Conservation (phyloP, 2,329 filamentous ascomycete species). For the Monilinia fructicola region DNA sequence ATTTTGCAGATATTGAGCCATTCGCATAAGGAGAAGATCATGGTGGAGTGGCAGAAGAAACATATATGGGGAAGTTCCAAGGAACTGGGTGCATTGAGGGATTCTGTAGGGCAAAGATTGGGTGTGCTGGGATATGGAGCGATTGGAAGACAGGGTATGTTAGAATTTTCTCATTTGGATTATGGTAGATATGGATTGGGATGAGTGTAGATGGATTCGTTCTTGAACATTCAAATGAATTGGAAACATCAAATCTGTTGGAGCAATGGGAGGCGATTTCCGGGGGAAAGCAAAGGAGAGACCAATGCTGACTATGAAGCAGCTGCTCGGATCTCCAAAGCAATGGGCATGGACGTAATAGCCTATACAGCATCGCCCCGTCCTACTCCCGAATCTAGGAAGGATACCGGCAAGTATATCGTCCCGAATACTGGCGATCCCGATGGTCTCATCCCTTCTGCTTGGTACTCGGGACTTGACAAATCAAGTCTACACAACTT, state of each 20-base stretch:
- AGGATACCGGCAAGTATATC: slow-evolving; percentile 57
- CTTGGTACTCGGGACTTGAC: slow-evolving; percentile 43
- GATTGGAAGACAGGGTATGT: slow-evolving; percentile 46
- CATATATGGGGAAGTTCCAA: slow-evolving; percentile 50
- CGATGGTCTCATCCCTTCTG: slow-evolving; percentile 41
- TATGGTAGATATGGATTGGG: neutral
- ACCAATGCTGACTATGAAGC: slow-evolving; percentile 17
- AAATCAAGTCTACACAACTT: slow-evolving; percentile 41
- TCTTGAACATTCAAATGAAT: neutral
- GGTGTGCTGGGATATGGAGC: slow-evolving; percentile 49
- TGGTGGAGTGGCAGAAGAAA: slow-evolving; percentile 59
- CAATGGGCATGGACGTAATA: slow-evolving; percentile 62
- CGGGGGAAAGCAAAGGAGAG: neutral
- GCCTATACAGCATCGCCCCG: slow-evolving; percentile 64
- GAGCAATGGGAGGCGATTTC: neutral
- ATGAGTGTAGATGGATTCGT: neutral
- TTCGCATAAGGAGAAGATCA: slow-evolving; percentile 52
- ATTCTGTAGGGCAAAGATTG: slow-evolving; percentile 57
- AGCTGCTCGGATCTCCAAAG: slow-evolving; percentile 50
- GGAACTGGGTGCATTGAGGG: slow-evolving; percentile 45
- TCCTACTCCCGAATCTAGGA: slow-evolving; percentile 55
- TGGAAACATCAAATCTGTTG: neutral
- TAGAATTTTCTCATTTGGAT: neutral
- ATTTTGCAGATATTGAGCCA: slow-evolving; percentile 60
- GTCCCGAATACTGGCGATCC: slow-evolving; percentile 57